A percentile compares a stretch with the other conserved stretches of the same genome.
These are phyloP conservation scores for Flaveria bidentis DNA, from an alignment of 129 eudicot genomes.

Conservation along the genomic window DNA sequence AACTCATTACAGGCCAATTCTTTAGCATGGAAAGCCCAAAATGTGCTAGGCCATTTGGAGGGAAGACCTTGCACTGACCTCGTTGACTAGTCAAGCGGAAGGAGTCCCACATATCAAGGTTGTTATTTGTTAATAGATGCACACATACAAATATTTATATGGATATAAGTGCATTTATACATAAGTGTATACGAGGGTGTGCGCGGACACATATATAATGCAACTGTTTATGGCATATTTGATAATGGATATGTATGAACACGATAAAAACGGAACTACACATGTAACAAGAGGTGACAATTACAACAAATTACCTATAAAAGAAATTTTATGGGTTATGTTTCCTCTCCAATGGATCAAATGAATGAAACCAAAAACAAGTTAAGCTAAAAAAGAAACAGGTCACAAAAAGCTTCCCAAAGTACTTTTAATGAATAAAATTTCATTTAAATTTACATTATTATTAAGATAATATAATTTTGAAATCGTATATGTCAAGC, in stretches of 20 bases:
- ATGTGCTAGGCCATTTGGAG: background rate
- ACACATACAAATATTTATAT: background rate
- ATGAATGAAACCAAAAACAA: background rate
- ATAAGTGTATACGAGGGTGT: background rate
- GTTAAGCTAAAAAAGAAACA: background rate
- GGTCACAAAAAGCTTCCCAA: background rate
- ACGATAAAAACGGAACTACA: background rate
- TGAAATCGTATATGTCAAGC: background rate
- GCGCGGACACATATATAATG: too few relatives aligned
- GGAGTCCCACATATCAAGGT: background rate
- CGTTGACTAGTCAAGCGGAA: conserved; percentile 10
- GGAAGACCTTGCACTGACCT: conserved; percentile 1
- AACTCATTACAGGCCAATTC: background rate
- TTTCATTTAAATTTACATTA: background rate
- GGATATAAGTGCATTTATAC: background rate
- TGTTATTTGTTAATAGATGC: background rate
- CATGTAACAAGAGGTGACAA: background rate
- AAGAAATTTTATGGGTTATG: background rate
- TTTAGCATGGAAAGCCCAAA: background rate
- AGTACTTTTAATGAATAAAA: background rate
- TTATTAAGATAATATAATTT: background rate
- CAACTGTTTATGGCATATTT: conserved; percentile 1
- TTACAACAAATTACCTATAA: background rate
- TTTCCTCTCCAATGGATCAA: background rate
- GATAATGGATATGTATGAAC: background rate